Evolutionary conservation across 2,329 filamentous ascomycete genomes (phyloP).

Genomic region (Talaromyces sp.): DNA sequence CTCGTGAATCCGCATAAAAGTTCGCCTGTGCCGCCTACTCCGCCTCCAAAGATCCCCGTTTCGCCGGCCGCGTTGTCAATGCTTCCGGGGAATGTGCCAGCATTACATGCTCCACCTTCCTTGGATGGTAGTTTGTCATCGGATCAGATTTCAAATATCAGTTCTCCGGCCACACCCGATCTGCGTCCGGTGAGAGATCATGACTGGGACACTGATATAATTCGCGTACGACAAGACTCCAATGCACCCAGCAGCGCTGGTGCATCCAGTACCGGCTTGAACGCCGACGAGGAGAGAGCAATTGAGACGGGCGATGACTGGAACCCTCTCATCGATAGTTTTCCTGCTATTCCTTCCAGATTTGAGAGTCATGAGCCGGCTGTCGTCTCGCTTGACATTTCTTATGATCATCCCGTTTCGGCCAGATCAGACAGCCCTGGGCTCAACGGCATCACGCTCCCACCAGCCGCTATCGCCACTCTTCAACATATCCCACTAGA

Average conservation of each 20-base stretch:
- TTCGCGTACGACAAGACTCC: slow-evolving; percentile 35
- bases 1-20: slow-evolving; percentile 53
- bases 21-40: slow-evolving; percentile 47
- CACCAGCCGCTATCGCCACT: slow-evolving; percentile 75
- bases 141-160: slow-evolving; percentile 78
- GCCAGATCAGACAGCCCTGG: slow-evolving; percentile 22
- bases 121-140: slow-evolving; percentile 85
- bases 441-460: slow-evolving; percentile 63
- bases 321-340: slow-evolving; percentile 47
- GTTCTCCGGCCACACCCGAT: slow-evolving; percentile 79
- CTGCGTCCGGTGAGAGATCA: slow-evolving; percentile 56
- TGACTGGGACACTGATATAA: slow-evolving; percentile 55
- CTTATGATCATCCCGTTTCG: slow-evolving; percentile 18
- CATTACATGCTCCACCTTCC: slow-evolving; percentile 76
- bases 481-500: slow-evolving; percentile 68
- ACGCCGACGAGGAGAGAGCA: slow-evolving; percentile 35
- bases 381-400: slow-evolving; percentile 20
- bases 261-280: slow-evolving; percentile 24
- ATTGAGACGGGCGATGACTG: slow-evolving; percentile 55
- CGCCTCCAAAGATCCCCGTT: slow-evolving; percentile 61
- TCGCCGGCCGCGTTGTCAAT: slow-evolving; percentile 71
- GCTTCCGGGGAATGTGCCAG: slow-evolving; percentile 68
- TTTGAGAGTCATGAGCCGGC: slow-evolving; percentile 23
- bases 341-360: slow-evolving; percentile 37
- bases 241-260: slow-evolving; percentile 28